A percentile compares a stretch with the other conserved stretches of the same genome.
phyloP scores from a whole-genome alignment of 1,284 basidiomycete species.

The Trametes sp. region DNA sequence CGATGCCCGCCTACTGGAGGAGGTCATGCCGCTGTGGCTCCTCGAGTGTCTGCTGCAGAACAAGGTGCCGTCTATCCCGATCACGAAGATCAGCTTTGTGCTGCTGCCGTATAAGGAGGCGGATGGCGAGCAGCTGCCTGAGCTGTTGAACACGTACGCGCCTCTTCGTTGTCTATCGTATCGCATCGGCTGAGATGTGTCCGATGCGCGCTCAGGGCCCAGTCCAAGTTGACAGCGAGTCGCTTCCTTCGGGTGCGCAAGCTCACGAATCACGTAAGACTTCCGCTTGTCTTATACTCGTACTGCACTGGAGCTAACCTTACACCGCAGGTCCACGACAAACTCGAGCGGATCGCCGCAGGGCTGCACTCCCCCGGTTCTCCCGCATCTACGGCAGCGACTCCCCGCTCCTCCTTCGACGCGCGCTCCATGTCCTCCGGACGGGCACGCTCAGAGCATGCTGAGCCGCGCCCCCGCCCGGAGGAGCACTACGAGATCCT shows the following conservation, averaged over 20 bases:
- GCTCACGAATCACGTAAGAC: conserved; percentile 80
- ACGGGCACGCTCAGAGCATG: conserved; percentile 22
- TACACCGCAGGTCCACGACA: conserved; percentile 81
- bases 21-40: conserved; percentile 87
- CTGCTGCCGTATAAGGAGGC: conserved; percentile 79
- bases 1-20: conserved; percentile 78
- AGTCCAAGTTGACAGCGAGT: conserved; percentile 89
- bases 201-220: conserved; percentile 57
- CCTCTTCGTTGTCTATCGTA: conserved; percentile 1
- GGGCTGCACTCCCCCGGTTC: conserved; percentile 27
- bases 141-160: conserved; percentile 79
- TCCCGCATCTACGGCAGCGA: conserved; percentile 43
- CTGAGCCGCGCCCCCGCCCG: conserved; percentile 47
- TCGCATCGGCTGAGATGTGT: conserved; percentile 15
- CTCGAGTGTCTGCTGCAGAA: conserved; percentile 86
- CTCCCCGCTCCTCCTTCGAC: conserved; percentile 57
- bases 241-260: conserved; percentile 88
- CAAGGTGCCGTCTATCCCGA: conserved; percentile 57
- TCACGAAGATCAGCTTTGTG: conserved; percentile 87
- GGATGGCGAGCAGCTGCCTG: conserved; percentile 68
- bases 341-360: conserved; percentile 69
- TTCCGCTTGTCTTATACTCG: neutral
- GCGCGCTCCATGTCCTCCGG: conserved; percentile 35
- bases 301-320: neutral
- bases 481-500: conserved; percentile 89